These are phyloP conservation scores for Geotrichum bryndzae DNA, from an alignment of 1,139 yeast species.

Conservation along the genomic window DNA sequence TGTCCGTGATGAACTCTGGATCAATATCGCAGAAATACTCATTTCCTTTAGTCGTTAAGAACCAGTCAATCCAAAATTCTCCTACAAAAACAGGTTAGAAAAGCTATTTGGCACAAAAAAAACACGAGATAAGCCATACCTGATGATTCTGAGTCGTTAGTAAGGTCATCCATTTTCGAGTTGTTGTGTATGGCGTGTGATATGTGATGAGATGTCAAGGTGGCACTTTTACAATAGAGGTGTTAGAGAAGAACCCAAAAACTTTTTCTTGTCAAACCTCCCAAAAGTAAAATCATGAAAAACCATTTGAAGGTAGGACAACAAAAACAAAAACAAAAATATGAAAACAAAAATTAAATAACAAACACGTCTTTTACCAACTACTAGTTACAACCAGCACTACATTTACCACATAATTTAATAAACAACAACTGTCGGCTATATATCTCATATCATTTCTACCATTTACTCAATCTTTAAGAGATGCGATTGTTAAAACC, in stretches of 20 bases:
- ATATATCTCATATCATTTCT: background rate
- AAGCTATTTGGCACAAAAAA: background rate
- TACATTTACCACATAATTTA: background rate
- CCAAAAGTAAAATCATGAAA: constrained; percentile 2
- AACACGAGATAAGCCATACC: constrained; percentile 7
- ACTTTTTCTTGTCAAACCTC: background rate
- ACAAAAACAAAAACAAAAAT: background rate
- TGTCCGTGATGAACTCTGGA: constrained; percentile 83
- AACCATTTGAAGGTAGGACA: background rate
- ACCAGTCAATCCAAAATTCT: constrained; percentile 92
- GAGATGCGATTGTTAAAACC: constrained; percentile 15
- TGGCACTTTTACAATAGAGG: background rate
- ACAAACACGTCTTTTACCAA: background rate
- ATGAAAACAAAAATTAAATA: background rate
- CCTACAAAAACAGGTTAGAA: constrained; percentile 26
- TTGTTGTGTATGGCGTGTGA: background rate
- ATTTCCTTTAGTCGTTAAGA: constrained; percentile 84
- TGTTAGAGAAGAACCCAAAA: background rate
- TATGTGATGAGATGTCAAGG: background rate
- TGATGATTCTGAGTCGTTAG: constrained; percentile 10
- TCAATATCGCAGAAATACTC: constrained; percentile 96
- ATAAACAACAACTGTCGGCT: background rate
- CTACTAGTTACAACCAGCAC: background rate
- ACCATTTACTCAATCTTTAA: background rate
- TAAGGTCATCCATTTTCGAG: background rate